Evolutionary conservation across 768 basidiomycete species (phyloP).

Genomic region (Termitomyces sp.): DNA sequence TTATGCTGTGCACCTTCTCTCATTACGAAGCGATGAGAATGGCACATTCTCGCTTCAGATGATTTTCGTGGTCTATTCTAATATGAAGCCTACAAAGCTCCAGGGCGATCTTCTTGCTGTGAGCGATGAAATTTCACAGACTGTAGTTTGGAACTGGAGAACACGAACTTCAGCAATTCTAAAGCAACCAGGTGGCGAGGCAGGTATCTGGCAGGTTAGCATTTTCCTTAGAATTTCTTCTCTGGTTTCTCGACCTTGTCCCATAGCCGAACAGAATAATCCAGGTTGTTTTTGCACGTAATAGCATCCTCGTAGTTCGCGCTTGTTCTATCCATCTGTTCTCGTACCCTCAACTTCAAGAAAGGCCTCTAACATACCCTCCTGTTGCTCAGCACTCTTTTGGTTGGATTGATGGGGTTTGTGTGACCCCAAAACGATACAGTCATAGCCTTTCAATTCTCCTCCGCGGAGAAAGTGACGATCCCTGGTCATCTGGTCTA

Average conservation of each 20-base stretch:
- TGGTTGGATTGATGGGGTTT: slow-evolving; percentile 64
- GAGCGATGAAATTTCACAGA: slow-evolving; percentile 45
- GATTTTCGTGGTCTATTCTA: slow-evolving; percentile 29
- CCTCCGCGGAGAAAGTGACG: slow-evolving; percentile 50
- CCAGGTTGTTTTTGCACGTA: slow-evolving; percentile 42
- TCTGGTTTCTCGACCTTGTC: not conserved
- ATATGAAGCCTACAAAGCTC: slow-evolving; percentile 41
- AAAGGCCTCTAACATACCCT: slow-evolving; percentile 19
- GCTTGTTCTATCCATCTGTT: slow-evolving; percentile 57
- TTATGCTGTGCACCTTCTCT: slow-evolving; percentile 27
- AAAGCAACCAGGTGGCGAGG: slow-evolving; percentile 25
- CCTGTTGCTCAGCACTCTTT: slow-evolving; percentile 45
- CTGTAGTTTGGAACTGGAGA: slow-evolving; percentile 53
- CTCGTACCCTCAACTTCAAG: slow-evolving; percentile 33
- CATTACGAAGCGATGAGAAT: slow-evolving; percentile 11
- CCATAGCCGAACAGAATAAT: slow-evolving; percentile 43
- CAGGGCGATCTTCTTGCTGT: slow-evolving; percentile 48
- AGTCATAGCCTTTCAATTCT: slow-evolving; percentile 39
- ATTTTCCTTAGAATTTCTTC: not conserved
- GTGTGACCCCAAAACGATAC: slow-evolving; percentile 23
- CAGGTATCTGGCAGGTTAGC: slow-evolving; percentile 25
- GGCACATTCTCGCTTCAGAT: slow-evolving; percentile 21
- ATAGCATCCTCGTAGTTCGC: slow-evolving; percentile 50
- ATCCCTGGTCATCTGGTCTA: slow-evolving; percentile 50
- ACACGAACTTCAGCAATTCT: slow-evolving; percentile 40